These are phyloP conservation scores for Vigna trinervia DNA, from an alignment of 306 rosid species.

Conservation along the genomic window DNA sequence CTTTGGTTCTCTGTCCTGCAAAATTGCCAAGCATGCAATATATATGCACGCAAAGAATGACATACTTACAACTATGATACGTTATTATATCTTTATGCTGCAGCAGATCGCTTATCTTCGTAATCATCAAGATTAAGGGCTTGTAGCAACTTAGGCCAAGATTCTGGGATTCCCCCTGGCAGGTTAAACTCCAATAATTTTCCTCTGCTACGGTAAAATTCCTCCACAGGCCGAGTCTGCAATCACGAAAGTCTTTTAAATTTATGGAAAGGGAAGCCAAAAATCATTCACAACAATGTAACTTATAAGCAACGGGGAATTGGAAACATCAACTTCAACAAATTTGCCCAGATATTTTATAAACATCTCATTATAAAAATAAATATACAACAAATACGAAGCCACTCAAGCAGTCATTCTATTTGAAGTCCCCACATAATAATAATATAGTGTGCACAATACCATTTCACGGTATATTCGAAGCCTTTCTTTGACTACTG, in stretches of 20 bases:
- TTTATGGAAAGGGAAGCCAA: slow-evolving; percentile 14
- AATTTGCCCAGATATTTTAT: slow-evolving; percentile 26
- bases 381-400: slow-evolving; percentile 31
- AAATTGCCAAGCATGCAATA: slow-evolving; percentile 60
- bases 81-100: slow-evolving; percentile 61
- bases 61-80: slow-evolving; percentile 49
- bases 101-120: slow-evolving; percentile 75
- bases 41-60: slow-evolving; percentile 61
- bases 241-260: slow-evolving; percentile 30
- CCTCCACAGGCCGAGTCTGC: slow-evolving; percentile 93
- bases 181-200: slow-evolving; percentile 91
- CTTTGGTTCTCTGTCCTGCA: slow-evolving; percentile 46
- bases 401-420: not conserved
- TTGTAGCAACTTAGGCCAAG: slow-evolving; percentile 94
- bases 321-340: slow-evolving; percentile 18
- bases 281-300: slow-evolving; percentile 21
- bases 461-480: slow-evolving; percentile 85
- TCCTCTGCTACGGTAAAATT: slow-evolving; percentile 72
- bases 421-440: not conserved
- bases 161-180: slow-evolving; percentile 96
- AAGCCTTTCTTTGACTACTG: slow-evolving; percentile 83
- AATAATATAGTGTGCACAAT: slow-evolving; percentile 21
- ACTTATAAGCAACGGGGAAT: slow-evolving; percentile 9
- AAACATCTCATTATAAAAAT: not conserved
- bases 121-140: slow-evolving; percentile 86